Evolutionary conservation across 495 filamentous ascomycete genomes (phyloP).

Genomic region (Aspergillus carlsbadensis): DNA sequence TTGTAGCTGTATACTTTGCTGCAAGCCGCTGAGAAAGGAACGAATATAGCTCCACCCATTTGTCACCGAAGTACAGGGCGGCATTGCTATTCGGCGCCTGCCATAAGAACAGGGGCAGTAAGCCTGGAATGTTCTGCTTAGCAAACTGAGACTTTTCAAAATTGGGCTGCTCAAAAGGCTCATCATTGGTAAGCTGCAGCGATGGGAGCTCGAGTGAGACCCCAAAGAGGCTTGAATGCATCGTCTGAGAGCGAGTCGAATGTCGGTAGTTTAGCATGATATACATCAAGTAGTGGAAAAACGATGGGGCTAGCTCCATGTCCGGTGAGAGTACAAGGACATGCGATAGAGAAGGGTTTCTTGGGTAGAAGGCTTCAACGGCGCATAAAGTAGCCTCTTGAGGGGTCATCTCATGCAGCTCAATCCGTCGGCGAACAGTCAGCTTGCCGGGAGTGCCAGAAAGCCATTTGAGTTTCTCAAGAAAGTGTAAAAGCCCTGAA

Average conservation of each 20-base stretch:
- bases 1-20: slow-evolving; percentile 41
- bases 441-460: slow-evolving; percentile 48
- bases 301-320: slow-evolving; percentile 69
- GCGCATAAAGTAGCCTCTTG: slow-evolving; percentile 67
- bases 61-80: slow-evolving; percentile 75
- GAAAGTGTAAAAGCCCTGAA: slow-evolving; percentile 53
- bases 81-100: slow-evolving; percentile 80
- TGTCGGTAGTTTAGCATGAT: slow-evolving; percentile 70
- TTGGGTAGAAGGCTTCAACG: slow-evolving; percentile 80
- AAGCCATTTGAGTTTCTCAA: slow-evolving; percentile 65
- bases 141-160: background rate
- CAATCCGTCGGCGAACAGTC: slow-evolving; percentile 70
- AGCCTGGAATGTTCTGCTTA: slow-evolving; percentile 19
- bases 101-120: slow-evolving; percentile 67
- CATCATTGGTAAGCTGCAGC: slow-evolving; percentile 54
- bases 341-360: slow-evolving; percentile 58
- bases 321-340: slow-evolving; percentile 77
- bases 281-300: slow-evolving; percentile 81
- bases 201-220: slow-evolving; percentile 73
- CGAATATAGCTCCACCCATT: slow-evolving; percentile 77
- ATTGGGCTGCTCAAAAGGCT: slow-evolving; percentile 51
- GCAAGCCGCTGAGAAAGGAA: slow-evolving; percentile 62
- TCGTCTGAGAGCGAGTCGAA: slow-evolving; percentile 47
- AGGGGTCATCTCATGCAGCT: slow-evolving; percentile 50
- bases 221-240: slow-evolving; percentile 59